Base-by-base conservation (phyloP, 2,329 filamentous ascomycete genomes). In the Clonostachys rosea region DNA sequence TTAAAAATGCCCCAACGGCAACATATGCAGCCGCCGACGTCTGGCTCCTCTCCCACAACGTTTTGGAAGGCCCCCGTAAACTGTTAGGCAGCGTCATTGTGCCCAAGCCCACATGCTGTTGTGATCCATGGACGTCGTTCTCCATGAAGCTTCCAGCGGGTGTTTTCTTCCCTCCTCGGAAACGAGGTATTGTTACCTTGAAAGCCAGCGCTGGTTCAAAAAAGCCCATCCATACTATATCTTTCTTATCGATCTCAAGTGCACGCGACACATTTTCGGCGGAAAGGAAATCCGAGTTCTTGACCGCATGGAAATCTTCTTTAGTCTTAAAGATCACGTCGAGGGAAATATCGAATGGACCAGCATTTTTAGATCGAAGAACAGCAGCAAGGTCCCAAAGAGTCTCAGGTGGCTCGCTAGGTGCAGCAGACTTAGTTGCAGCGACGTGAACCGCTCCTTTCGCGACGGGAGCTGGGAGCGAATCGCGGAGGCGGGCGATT, bases 261-360 rank as follows among this genome's bases (percentile, higher is more conserved):
- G 33, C 43, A 13, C 34, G 16, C 9, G 47, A 44, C 5, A 49
- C 44, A 8, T 33, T 42, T 4, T 34, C 41, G 10, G 9, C 11
- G 8, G 62, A 60, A 5, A 75, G 55, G 0, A 73, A n/a, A 9
- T 59, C 57, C 0, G 68, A 59, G 1, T 55, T 44, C 46, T 66
- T 68, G 18, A 73, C 59, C 4, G 50, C 45, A 2, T 59, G 17
- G 50, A 69, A 76, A 1, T 56, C 56, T 3, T 55, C 58, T 12
- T 52, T 43, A 2, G 59, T 55, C 6, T 58, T 58, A 52, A 78
- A 78, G 54, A 78, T 69, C 34, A 74, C 63, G 48, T 78, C 74
- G 35, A 76, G 62, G 2, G 73, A 76, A 42, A 77, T 60, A 53
- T 77, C 72, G 51, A 64, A 78, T 0, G 74, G 73, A 0, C 74